Base-by-base conservation (phyloP, 495 filamentous ascomycete genomes). In the Daldinia concentrica region DNA sequence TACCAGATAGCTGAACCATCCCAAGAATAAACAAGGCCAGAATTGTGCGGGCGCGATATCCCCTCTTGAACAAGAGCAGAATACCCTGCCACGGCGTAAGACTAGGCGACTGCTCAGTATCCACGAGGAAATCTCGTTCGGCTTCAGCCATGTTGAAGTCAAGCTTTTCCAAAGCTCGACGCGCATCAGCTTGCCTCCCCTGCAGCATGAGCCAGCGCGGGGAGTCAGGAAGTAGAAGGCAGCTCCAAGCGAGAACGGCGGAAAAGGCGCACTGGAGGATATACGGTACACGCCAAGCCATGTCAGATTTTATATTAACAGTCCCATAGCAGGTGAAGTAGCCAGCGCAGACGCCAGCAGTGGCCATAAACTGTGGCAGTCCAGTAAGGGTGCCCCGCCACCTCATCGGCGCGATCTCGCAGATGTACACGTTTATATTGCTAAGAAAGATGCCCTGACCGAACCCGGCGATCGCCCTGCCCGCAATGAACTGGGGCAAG, bases 251-350 rank as follows among this genome's bases (percentile, higher is more conserved):
- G 12, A 85, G 81, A 1, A 79, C 37, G 32, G 82, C 72, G 8
- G 81, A 82, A 1, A 86, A 66, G 24, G 75, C 54, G 0, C 83
- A 79, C 39, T 87, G 79, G 1, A 87, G 52, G 3, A 82, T 75
- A 29, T 85, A 88, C 0, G 88, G 88, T 0, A 83, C 64, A 5
- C 89, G 80, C 89, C 89, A 90, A 5, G 86, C 83, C 17, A 87
- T 74, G 3, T 86, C 87, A 1, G 84, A 86, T 0, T 77, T 22
- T 17, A 89, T 76, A 9, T 79, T 74, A 1, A 83, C 78, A 19
- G 83, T 83, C 24, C 86, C 89, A 67, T 90, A 90, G 66, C 87
- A 89, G n/a, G 81, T 84, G 65, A 91, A 90, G 68, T 86, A 91
- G 0, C 89, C 89, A 0, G 80, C 39, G 7, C 82, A 80, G 4